These are phyloP conservation scores for Vitis labrusca DNA, from an alignment of 164 flowering plant species.

Conservation along the genomic window DNA sequence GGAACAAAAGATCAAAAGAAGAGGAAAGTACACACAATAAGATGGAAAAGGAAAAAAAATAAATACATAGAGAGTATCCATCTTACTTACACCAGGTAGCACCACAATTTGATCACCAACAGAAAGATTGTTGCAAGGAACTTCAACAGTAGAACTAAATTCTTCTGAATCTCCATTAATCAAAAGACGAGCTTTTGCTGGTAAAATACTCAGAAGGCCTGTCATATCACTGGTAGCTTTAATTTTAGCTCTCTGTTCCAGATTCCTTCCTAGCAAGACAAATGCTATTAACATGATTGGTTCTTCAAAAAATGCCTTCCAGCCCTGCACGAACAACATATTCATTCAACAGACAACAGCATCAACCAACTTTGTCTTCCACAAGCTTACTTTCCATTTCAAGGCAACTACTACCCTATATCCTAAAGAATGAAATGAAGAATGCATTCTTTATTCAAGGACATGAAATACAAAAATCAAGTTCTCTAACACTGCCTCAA, in stretches of 20 bases:
- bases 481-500: no score
- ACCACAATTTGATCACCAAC: conserved; percentile 84
- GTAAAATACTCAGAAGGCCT: conserved; percentile 77
- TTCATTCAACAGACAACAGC: conserved; percentile 5
- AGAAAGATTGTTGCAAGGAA: conserved; percentile 73
- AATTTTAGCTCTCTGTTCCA: conserved; percentile 95
- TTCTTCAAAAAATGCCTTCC: conserved; percentile 98
- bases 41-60: no score
- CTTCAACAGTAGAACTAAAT: conserved; percentile 62
- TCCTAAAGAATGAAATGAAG: background rate
- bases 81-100: conserved; percentile 85
- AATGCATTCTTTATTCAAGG: conserved; percentile 6
- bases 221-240: conserved; percentile 98
- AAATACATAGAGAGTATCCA: background rate
- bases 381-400: background rate
- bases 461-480: background rate
- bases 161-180: conserved; percentile 46
- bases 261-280: conserved; percentile 92
- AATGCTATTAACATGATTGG: conserved; percentile 97
- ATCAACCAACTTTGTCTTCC: background rate
- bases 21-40: background rate
- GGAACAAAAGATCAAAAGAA: background rate
- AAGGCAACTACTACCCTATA: background rate
- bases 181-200: conserved; percentile 93
- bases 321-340: conserved; percentile 63